phyloP scores from a whole-genome alignment of 202 grass and related monocot genomes.

The Zizania palustris region DNA sequence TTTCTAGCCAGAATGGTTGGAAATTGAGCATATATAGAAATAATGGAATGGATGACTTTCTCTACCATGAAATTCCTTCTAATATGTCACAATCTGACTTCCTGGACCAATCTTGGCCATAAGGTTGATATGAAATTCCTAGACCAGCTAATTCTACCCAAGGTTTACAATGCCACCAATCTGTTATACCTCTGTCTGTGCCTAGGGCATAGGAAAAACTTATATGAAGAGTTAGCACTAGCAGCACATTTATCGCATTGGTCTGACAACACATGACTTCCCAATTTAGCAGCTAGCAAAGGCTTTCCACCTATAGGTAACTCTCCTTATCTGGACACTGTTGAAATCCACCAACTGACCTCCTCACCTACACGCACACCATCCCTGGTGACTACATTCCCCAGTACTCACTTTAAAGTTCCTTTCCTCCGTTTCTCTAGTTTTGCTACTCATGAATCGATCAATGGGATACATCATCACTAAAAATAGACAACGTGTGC shows the following conservation, averaged over 20 bases:
- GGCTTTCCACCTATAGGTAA: not conserved
- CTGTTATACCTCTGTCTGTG: not conserved
- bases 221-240: not conserved
- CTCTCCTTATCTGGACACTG: not conserved
- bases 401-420: not conserved
- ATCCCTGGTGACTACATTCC: not conserved
- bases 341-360: conserved; percentile 19
- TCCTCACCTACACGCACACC: not conserved
- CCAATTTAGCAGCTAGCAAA: not conserved
- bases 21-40: too few species aligned
- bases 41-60: not conserved
- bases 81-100: not conserved
- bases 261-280: not conserved
- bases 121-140: conserved; percentile 12
- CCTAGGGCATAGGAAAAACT: conserved; percentile 5
- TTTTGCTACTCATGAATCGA: conserved; percentile 17
- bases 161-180: conserved; percentile 7
- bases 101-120: not conserved
- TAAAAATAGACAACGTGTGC: not conserved
- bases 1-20: too few species aligned
- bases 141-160: not conserved
- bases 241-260: not conserved
- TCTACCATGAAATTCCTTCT: conserved; percentile 6
- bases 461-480: not conserved
- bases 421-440: conserved; percentile 9